Conservation (phyloP, 176 grass and related monocot genomes). For the Urochloa ruziziensis region DNA sequence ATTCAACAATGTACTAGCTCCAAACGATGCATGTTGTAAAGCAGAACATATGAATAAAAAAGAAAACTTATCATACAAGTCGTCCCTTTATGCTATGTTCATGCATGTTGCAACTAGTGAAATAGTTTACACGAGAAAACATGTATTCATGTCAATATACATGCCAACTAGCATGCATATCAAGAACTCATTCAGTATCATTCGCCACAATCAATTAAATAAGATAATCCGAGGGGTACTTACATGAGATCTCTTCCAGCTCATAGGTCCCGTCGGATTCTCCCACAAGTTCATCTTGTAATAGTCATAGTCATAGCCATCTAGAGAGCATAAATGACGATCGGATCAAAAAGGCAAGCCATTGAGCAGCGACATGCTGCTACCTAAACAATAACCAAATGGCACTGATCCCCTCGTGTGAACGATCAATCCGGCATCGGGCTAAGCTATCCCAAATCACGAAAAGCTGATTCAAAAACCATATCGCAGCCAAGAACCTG, state of each 20-base stretch:
- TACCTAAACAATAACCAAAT: neutral
- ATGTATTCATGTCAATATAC: neutral
- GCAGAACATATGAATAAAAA: too few species aligned
- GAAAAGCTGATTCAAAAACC: neutral
- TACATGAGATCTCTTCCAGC: slow-evolving; percentile 49
- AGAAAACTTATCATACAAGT: neutral
- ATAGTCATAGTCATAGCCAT: neutral
- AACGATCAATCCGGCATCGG: neutral
- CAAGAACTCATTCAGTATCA: neutral
- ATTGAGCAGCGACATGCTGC: neutral
- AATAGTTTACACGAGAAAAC: neutral
- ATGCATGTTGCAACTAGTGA: neutral
- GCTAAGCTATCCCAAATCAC: neutral
- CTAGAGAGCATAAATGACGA: slow-evolving; percentile 27
- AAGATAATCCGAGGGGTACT: neutral
- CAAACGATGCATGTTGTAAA: neutral
- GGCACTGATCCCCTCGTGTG: neutral
- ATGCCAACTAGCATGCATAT: neutral
- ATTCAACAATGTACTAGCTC: neutral
- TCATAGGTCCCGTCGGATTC: slow-evolving; percentile 36
- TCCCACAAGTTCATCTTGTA: slow-evolving; percentile 42
- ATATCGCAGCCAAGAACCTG: neutral
- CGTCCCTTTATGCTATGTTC: neutral
- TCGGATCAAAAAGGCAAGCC: neutral
- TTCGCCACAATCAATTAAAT: neutral